Percentiles rank a stretch among this genome's conserved stretches.
Conservation (phyloP, 2,329 filamentous ascomycete genomes). For the Clonostachys rosea region DNA sequence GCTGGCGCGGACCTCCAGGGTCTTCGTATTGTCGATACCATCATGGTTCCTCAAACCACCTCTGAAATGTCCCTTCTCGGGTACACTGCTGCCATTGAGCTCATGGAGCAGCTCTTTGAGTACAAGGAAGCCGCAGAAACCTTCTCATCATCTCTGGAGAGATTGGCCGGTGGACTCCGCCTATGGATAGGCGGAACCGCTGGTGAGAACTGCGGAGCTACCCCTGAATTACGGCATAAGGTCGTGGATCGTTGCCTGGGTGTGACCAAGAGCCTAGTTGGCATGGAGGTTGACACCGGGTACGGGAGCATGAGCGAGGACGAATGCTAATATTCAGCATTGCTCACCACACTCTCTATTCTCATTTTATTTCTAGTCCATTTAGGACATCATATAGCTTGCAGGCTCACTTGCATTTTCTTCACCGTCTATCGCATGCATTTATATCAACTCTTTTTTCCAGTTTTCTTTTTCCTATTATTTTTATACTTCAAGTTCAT, state of each 20-base stretch:
- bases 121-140: conserved; percentile 41
- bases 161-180: conserved; percentile 50
- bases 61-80: conserved; percentile 50
- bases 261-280: conserved; percentile 51
- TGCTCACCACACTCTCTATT: too few species aligned
- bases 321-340: neutral
- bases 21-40: conserved; percentile 41
- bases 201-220: conserved; percentile 47
- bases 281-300: conserved; percentile 56
- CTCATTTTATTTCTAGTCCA: too few species aligned
- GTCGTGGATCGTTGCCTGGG: conserved; percentile 51
- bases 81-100: conserved; percentile 52
- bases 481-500: neutral
- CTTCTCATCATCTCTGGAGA: conserved; percentile 46
- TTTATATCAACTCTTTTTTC: neutral
- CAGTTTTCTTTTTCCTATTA: neutral
- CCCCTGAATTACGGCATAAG: conserved; percentile 41
- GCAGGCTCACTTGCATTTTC: too few species aligned
- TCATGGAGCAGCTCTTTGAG: conserved; percentile 48
- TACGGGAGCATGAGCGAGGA: conserved; percentile 54
- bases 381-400: too few species aligned
- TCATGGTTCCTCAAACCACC: conserved; percentile 34
- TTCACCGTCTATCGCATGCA: too few species aligned
- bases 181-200: conserved; percentile 55
- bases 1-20: conserved; percentile 29